Conservation (phyloP, 2,329 filamentous ascomycete species). For the Dothideomycetidae sp. region DNA sequence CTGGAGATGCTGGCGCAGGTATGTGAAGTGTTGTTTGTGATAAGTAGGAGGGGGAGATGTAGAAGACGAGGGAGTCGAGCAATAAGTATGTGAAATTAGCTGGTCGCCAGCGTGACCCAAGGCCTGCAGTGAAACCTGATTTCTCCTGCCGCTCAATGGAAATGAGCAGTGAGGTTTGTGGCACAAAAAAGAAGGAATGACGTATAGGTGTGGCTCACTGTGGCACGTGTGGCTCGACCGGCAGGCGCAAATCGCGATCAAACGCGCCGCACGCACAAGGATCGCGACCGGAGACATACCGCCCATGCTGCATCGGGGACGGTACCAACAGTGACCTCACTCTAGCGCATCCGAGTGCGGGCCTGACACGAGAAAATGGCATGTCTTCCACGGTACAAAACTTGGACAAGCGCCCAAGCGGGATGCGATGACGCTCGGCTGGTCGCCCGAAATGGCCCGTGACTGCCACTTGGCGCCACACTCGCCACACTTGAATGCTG, state of each 20-base stretch:
- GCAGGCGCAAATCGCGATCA: background rate
- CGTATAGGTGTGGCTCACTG: background rate
- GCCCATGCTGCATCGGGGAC: conserved; percentile 4
- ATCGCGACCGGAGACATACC: background rate
- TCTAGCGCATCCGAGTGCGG: conserved; percentile 1
- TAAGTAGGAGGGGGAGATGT: too few relatives aligned
- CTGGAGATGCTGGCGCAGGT: too few relatives aligned
- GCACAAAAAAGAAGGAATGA: conserved; percentile 5
- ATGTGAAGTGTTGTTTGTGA: too few relatives aligned
- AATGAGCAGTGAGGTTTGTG: conserved; percentile 7
- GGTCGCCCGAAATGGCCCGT: too few relatives aligned
- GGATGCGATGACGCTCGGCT: conserved; percentile 4
- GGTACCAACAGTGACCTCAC: background rate
- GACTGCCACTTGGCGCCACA: conserved; percentile 6
- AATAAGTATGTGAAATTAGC: too few relatives aligned
- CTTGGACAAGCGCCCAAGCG: background rate
- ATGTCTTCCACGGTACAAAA: conserved; percentile 5
- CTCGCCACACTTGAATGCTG: conserved; percentile 1
- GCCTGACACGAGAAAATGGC: conserved; percentile 3
- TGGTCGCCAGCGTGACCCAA: background rate
- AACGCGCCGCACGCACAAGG: background rate
- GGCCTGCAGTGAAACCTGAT: background rate
- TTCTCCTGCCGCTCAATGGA: conserved; percentile 2
- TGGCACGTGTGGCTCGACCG: background rate
- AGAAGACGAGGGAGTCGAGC: background rate